Evolutionary conservation across 176 grass and related monocot genomes (phyloP).

Genomic region (Aegilops tauschii): DNA sequence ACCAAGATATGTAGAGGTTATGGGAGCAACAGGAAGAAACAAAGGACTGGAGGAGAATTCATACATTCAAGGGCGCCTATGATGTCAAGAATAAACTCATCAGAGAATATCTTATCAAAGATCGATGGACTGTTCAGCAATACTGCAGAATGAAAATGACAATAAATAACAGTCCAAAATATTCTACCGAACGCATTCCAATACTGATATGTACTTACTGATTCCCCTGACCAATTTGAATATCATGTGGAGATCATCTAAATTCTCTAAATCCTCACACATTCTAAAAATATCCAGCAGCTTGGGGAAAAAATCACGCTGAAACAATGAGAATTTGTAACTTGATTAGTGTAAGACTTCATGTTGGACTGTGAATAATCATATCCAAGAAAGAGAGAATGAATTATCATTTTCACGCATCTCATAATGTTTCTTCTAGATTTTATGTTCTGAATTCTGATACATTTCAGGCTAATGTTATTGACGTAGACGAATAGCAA

Average conservation of each 20-base stretch:
- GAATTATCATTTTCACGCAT: not conserved
- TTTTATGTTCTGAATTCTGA: slow-evolving; percentile 13
- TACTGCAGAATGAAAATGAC: slow-evolving; percentile 66
- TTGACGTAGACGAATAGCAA: not conserved
- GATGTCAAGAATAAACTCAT: slow-evolving; percentile 94
- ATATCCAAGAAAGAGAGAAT: slow-evolving; percentile 29
- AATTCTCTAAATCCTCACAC: slow-evolving; percentile 94
- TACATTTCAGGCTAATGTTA: not conserved
- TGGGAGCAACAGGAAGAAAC: slow-evolving; percentile 17
- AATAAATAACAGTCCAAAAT: slow-evolving; percentile 31
- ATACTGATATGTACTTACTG: slow-evolving; percentile 63
- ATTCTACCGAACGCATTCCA: slow-evolving; percentile 12
- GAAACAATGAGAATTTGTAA: slow-evolving; percentile 21
- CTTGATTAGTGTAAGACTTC: slow-evolving; percentile 24
- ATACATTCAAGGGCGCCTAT: slow-evolving; percentile 98
- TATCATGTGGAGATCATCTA: slow-evolving; percentile 93
- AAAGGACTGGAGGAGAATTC: slow-evolving; percentile 35
- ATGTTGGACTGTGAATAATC: slow-evolving; percentile 2
- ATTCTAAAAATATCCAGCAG: slow-evolving; percentile 92
- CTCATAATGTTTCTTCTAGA: slow-evolving; percentile 4
- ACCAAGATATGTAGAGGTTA: slow-evolving; percentile 14
- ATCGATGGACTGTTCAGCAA: slow-evolving; percentile 79
- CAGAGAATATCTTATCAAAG: slow-evolving; percentile 88
- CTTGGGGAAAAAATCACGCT: slow-evolving; percentile 94
- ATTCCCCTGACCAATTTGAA: slow-evolving; percentile 97